A percentile compares a stretch with the other conserved stretches of the same genome.
These are phyloP conservation scores for Neofusicoccum umdonicola DNA, from an alignment of 2,329 filamentous ascomycete species.

Conservation along the genomic window DNA sequence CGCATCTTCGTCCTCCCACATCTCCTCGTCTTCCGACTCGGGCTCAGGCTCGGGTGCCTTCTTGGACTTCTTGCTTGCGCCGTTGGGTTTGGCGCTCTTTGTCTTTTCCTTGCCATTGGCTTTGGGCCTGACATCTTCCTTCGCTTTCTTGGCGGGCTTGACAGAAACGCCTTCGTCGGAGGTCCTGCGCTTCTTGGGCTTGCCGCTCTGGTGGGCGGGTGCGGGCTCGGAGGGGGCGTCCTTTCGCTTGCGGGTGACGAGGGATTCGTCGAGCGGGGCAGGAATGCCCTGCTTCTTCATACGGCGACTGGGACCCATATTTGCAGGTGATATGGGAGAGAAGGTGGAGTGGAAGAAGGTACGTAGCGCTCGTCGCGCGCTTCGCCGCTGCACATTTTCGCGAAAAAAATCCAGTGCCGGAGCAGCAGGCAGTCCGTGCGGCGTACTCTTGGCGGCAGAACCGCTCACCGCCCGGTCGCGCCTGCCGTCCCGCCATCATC, in stretches of 20 bases:
- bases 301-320: constrained; percentile 84
- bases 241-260: constrained; percentile 83
- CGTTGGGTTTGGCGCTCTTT: constrained; percentile 15
- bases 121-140: constrained; percentile 37
- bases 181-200: constrained; percentile 63
- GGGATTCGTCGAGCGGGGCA: constrained; percentile 70
- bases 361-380: not conserved
- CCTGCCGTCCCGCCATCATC: not conserved
- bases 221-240: constrained; percentile 59
- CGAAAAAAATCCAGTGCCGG: not conserved
- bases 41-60: constrained; percentile 28
- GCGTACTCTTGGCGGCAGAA: not conserved
- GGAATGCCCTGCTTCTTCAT: constrained; percentile 96
- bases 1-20: constrained; percentile 34
- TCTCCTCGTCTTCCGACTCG: constrained; percentile 28
- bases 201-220: constrained; percentile 44
- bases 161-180: constrained; percentile 43
- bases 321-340: constrained; percentile 26
- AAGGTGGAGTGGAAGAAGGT: not conserved
- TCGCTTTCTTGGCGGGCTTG: constrained; percentile 39
- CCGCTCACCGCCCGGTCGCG: not conserved
- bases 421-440: not conserved
- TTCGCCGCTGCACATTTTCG: constrained; percentile 4
- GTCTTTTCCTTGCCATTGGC: constrained; percentile 26
- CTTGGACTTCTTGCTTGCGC: constrained; percentile 25